Percentiles rank a stretch among this genome's conserved stretches.
Evolutionary conservation across 2,329 filamentous ascomycete genomes (phyloP).

Genomic region (Trichoderma simmonsii): DNA sequence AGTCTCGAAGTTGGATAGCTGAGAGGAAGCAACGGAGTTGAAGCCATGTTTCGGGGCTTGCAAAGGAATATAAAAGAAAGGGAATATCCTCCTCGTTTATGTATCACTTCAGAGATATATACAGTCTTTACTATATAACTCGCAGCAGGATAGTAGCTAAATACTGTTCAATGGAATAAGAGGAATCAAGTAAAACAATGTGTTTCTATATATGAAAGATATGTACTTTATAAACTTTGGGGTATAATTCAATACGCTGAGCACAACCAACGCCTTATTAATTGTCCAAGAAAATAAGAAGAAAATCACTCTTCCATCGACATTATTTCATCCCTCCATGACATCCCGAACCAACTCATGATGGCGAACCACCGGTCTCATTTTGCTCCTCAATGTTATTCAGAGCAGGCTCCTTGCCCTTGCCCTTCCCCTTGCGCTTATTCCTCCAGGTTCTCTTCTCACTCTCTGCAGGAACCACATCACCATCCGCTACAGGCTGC

Average conservation of each 20-base stretch:
- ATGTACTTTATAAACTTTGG: background rate
- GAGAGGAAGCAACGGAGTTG: no score
- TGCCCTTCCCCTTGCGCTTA: background rate
- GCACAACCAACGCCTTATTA: background rate
- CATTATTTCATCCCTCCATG: background rate
- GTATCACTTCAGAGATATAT: no score
- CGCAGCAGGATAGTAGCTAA: no score
- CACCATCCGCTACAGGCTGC: background rate
- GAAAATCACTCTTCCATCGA: background rate
- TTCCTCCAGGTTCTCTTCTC: background rate
- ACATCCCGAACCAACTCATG: background rate
- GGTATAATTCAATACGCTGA: slow-evolving; percentile 1
- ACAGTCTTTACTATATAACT: no score
- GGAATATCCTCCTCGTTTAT: no score
- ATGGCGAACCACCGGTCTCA: background rate
- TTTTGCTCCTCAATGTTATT: background rate
- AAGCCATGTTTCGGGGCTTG: no score
- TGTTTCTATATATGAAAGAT: background rate
- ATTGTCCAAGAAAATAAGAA: no score
- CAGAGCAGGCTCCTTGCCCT: background rate
- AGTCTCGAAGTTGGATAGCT: no score
- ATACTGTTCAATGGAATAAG: no score
- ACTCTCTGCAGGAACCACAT: background rate
- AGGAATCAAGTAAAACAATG: background rate
- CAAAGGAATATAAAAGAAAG: no score